Evolutionary conservation across 345 rosid species (phyloP).

Genomic region (Erodium maritimum): DNA sequence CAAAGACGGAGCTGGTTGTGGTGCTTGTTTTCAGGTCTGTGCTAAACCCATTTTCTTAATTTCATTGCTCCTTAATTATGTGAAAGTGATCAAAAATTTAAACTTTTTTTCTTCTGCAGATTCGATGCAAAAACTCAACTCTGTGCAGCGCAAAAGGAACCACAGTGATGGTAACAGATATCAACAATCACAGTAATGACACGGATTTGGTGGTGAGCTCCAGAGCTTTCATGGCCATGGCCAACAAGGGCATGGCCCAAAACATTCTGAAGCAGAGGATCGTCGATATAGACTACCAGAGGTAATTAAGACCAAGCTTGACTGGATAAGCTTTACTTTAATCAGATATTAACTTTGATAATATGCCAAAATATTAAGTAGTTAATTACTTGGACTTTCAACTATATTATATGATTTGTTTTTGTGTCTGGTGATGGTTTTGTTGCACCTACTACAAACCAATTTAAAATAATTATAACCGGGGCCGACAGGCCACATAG

Average conservation of each 20-base stretch:
- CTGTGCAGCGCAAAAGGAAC: conserved; percentile 60
- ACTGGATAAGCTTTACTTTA: too few species aligned
- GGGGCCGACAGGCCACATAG: too few species aligned
- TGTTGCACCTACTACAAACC: too few species aligned
- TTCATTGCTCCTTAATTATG: too few species aligned
- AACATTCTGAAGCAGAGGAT: conserved; percentile 45
- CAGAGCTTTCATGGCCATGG: conserved; percentile 78
- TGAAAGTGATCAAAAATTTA: too few species aligned
- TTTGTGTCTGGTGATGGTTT: too few species aligned
- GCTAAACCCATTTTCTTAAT: neutral
- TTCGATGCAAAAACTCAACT: conserved; percentile 57
- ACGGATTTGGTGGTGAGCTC: conserved; percentile 76
- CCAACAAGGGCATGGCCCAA: conserved; percentile 36
- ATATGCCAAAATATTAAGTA: too few species aligned
- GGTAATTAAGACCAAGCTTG: conserved; percentile 23
- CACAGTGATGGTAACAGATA: conserved; percentile 56
- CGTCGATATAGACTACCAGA: conserved; percentile 65
- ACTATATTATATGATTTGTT: too few species aligned
- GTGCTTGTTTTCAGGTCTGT: conserved; percentile 74
- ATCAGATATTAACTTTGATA: too few species aligned
- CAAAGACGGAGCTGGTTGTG: conserved; percentile 84
- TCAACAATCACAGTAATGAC: conserved; percentile 44
- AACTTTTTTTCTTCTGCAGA: conserved; percentile 20
- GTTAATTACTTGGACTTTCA: too few species aligned
- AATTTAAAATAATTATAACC: too few species aligned